Conservation (phyloP, 2,329 filamentous ascomycete genomes). For the Fusarium chlamydosporum region DNA sequence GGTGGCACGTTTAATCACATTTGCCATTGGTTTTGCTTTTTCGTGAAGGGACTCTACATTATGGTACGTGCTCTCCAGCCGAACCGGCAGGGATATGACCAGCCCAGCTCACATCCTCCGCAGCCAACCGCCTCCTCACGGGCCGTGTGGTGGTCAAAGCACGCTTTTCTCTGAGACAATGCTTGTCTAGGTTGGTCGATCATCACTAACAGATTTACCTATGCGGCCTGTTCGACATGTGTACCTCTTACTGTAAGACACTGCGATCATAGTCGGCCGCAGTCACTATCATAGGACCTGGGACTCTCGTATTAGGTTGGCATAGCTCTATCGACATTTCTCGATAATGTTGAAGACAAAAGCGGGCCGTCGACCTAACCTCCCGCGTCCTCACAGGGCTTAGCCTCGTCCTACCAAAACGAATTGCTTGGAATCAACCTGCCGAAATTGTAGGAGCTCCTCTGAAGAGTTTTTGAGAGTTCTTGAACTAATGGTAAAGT, state of each 20-base stretch:
- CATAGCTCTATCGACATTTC: conserved; percentile 1
- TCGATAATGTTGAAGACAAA: conserved; percentile 1
- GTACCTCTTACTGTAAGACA: conserved; percentile 28
- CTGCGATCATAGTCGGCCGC: conserved; percentile 21
- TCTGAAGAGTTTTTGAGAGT: not conserved
- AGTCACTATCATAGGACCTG: conserved; percentile 8
- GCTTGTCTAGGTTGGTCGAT: conserved; percentile 48
- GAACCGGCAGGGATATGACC: conserved; percentile 40
- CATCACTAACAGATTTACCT: conserved; percentile 36
- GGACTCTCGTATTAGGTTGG: conserved; percentile 2
- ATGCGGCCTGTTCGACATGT: conserved; percentile 27
- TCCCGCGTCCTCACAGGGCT: conserved; percentile 41
- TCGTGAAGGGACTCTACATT: conserved; percentile 19
- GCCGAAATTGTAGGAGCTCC: conserved; percentile 6
- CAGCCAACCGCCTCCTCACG: conserved; percentile 45
- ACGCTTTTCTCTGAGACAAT: conserved; percentile 43
- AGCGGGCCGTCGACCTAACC: conserved; percentile 21
- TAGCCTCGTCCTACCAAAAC: conserved; percentile 17
- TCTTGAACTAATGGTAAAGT: not conserved
- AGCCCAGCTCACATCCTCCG: conserved; percentile 46
- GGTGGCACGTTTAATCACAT: not conserved
- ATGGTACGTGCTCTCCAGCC: conserved; percentile 34
- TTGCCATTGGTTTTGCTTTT: conserved; percentile 42
- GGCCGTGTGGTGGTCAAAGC: conserved; percentile 45
- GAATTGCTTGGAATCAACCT: conserved; percentile 28